A percentile compares a stretch with the other conserved stretches of the same genome.
Evolutionary conservation across 2,329 filamentous ascomycete species (phyloP).

Genomic region (Talaromyces sp.): DNA sequence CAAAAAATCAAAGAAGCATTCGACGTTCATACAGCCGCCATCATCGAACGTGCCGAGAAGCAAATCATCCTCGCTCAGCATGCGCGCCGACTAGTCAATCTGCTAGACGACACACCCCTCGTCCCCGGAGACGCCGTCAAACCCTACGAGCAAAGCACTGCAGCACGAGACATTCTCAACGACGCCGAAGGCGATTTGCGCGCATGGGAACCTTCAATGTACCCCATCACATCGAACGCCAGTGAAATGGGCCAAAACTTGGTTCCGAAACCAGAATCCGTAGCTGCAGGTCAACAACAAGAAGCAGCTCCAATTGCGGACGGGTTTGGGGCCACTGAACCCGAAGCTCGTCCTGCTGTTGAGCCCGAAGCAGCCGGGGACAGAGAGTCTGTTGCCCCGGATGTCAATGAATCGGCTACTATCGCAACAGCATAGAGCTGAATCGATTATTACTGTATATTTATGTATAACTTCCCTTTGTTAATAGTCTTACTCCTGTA

Average conservation of each 20-base stretch:
- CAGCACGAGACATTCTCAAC: conserved; percentile 81
- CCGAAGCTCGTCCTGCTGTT: not conserved
- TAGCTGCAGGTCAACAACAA: not conserved
- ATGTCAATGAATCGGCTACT: conserved; percentile 12
- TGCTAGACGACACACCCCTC: conserved; percentile 86
- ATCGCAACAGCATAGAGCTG: conserved; percentile 5
- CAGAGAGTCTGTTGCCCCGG: conserved; percentile 19
- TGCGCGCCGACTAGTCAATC: conserved; percentile 76
- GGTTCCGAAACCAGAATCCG: conserved; percentile 30
- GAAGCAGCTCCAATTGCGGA: not conserved
- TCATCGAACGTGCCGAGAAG: conserved; percentile 95
- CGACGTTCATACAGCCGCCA: conserved; percentile 80
- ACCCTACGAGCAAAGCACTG: conserved; percentile 64
- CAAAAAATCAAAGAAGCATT: conserved; percentile 96
- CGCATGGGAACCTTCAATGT: conserved; percentile 63
- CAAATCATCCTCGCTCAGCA: conserved; percentile 92
- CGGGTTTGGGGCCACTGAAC: not conserved
- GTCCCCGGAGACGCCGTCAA: conserved; percentile 77
- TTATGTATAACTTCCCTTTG: not conserved
- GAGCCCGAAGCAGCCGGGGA: conserved; percentile 1
- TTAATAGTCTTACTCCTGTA: not conserved
- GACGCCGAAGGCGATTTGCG: conserved; percentile 88
- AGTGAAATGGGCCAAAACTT: conserved; percentile 47
- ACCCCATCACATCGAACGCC: conserved; percentile 54
- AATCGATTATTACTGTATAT: not conserved